Evolutionary conservation across 179 eudicot species (phyloP).

Genomic region (Beta macrorhiza): DNA sequence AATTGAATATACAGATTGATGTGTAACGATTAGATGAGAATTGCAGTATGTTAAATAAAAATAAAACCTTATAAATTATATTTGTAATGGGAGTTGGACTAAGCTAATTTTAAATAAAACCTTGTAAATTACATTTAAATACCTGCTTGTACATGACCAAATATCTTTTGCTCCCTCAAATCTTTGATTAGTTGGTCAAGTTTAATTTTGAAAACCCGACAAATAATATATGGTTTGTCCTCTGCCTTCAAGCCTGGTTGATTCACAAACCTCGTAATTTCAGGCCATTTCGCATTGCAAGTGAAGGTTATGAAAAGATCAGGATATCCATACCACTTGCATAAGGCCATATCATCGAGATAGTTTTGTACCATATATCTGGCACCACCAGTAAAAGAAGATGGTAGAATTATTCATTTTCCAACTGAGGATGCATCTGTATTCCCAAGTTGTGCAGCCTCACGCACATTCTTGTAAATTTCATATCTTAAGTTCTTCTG

Average conservation of each 20-base stretch:
- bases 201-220: slow-evolving; percentile 15
- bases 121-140: background rate
- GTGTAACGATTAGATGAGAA: too few relatives aligned
- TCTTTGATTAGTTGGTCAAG: slow-evolving; percentile 14
- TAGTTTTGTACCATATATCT: slow-evolving; percentile 5
- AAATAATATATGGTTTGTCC: slow-evolving; percentile 8
- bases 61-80: too few relatives aligned
- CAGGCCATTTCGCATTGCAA: slow-evolving; percentile 15
- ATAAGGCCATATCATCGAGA: slow-evolving; percentile 5
- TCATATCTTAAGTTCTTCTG: background rate
- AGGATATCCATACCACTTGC: background rate
- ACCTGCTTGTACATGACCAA: slow-evolving; percentile 8
- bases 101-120: too few relatives aligned
- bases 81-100: too few relatives aligned
- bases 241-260: background rate
- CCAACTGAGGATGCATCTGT: background rate
- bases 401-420: background rate
- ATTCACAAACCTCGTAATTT: background rate
- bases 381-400: slow-evolving; percentile 1
- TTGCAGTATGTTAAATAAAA: too few relatives aligned
- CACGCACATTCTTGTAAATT: background rate
- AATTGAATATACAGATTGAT: too few relatives aligned
- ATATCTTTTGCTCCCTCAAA: background rate
- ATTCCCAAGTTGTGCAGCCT: background rate
- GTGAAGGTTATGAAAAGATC: background rate